Evolutionary conservation across 1,284 basidiomycete genomes (phyloP).

Genomic region (Cryptococcus hybrid): DNA sequence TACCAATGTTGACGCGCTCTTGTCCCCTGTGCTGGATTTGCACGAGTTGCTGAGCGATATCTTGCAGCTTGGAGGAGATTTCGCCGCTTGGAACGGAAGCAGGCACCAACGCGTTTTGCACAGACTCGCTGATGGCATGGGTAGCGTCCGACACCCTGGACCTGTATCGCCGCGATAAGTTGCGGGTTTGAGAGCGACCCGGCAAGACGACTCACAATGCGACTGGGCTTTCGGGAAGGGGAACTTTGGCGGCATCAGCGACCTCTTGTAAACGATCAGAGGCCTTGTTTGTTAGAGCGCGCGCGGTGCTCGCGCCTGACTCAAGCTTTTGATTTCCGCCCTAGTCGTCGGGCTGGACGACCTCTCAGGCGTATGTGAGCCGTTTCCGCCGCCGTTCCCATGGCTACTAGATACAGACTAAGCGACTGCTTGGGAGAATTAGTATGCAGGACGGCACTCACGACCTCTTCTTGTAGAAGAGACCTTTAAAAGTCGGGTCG

Average conservation of each 20-base stretch:
- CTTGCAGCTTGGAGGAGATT: too few relatives aligned
- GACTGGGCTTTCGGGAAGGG: constrained; percentile 38
- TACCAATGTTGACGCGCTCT: constrained; percentile 15
- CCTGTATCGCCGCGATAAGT: not conserved
- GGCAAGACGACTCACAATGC: constrained; percentile 20
- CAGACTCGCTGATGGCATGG: constrained; percentile 7
- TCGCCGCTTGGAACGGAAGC: constrained; percentile 4
- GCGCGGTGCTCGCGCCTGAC: constrained; percentile 6
- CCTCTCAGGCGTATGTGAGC: constrained; percentile 18
- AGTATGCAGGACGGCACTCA: not conserved
- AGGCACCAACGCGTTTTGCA: constrained; percentile 16
- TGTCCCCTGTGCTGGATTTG: constrained; percentile 15
- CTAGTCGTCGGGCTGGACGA: constrained; percentile 13
- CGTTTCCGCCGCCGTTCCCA: not conserved
- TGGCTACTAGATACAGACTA: not conserved
- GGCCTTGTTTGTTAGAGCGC: constrained; percentile 36
- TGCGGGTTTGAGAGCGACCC: not conserved
- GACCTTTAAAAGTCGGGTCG: constrained; percentile 38
- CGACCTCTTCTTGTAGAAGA: constrained; percentile 31
- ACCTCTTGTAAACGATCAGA: constrained; percentile 23
- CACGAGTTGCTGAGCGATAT: not conserved
- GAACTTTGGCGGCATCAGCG: constrained; percentile 37
- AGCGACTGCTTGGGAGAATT: not conserved
- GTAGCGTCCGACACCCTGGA: not conserved
- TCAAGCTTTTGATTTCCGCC: too few relatives aligned